phyloP scores from a whole-genome alignment of 805 yeast species.

The Barnettozyma salicaria region DNA sequence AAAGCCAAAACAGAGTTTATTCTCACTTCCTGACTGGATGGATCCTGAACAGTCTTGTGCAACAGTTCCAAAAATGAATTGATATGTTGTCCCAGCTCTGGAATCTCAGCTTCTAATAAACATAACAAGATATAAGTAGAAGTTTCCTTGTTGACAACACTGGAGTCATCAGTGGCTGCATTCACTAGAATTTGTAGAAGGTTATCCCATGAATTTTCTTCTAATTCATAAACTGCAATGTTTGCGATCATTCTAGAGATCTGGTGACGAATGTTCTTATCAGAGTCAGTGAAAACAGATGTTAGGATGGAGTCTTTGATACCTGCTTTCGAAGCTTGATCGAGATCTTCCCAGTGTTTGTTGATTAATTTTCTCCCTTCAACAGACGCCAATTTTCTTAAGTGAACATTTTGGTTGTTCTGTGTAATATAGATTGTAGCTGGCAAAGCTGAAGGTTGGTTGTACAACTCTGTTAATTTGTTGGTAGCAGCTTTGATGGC shows the following conservation, averaged over 20 bases:
- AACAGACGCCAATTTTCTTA: constrained; percentile 92
- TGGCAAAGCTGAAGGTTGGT: constrained; percentile 66
- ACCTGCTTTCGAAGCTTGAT: constrained; percentile 44
- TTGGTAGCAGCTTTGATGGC: constrained; percentile 80
- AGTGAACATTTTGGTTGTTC: constrained; percentile 57
- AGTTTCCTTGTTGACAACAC: constrained; percentile 63
- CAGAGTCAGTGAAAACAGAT: constrained; percentile 59
- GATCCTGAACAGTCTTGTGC: constrained; percentile 54
- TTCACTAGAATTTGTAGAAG: constrained; percentile 65
- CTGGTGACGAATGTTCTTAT: constrained; percentile 74
- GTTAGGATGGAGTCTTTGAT: constrained; percentile 66
- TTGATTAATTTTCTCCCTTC: constrained; percentile 83
- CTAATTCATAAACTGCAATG: constrained; percentile 73
- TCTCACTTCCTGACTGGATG: constrained; percentile 64
- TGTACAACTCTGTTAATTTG: constrained; percentile 66
- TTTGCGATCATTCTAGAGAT: constrained; percentile 85
- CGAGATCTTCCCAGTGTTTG: constrained; percentile 55
- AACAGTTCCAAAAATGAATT: constrained; percentile 69
- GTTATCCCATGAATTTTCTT: constrained; percentile 65
- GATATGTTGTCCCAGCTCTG: constrained; percentile 51
- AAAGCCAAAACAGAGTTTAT: constrained; percentile 78
- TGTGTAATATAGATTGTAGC: constrained; percentile 79
- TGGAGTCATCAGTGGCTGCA: constrained; percentile 50
- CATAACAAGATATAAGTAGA: constrained; percentile 76
- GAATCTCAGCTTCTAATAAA: constrained; percentile 64